Evolutionary conservation across 768 basidiomycete genomes (phyloP), one percentile per base, ranked within the genome.

Genomic region (Rhizopogon rudus): DNA sequence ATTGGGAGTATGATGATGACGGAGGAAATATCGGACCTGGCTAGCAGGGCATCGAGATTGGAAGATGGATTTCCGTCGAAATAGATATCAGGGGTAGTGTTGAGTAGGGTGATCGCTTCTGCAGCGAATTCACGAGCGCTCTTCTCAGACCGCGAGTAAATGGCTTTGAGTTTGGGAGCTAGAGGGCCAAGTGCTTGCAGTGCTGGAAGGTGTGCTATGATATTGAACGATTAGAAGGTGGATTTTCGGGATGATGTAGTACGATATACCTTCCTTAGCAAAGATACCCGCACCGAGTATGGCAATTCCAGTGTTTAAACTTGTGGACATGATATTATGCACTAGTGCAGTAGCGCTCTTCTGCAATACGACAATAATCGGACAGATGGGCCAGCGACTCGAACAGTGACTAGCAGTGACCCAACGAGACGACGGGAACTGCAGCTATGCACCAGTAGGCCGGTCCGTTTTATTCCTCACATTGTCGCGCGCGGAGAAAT

Each of bases 221-320:
- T 63, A 31, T 31, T 31, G 31, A 9, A 31, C 8, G 56, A 64
- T 61, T 56, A 63, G 46, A 44, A 60, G 59, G 59, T 64, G 57
- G 67, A 59, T 59, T 60, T 51, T 54, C 59, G 59, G 60, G 58
- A 22, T 48, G 57, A 57, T 41, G 13, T 44, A 43, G 40, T 57
- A 51, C 40, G 20, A 55, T 48, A 45, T 62, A 86, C 88, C 87
- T 76, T 86, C 82, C 61, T 76, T 84, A 52, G 86, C 87, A 60
- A 91, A 91, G 55, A 92, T 78, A 20, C 92, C 91, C 48, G 88
- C 83, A 57, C 91, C 91, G 44, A 93, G 81, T 62, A 94, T 81
- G 25, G 91, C 92, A 54, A 89, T 72, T 29, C 85, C 84, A 52
- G 72, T 58, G n/a, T 50, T 67, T 37, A 40, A n/a, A 56, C 69